phyloP scores from a whole-genome alignment of 2,329 filamentous ascomycete genomes.

The Colletotrichum endophyticum region DNA sequence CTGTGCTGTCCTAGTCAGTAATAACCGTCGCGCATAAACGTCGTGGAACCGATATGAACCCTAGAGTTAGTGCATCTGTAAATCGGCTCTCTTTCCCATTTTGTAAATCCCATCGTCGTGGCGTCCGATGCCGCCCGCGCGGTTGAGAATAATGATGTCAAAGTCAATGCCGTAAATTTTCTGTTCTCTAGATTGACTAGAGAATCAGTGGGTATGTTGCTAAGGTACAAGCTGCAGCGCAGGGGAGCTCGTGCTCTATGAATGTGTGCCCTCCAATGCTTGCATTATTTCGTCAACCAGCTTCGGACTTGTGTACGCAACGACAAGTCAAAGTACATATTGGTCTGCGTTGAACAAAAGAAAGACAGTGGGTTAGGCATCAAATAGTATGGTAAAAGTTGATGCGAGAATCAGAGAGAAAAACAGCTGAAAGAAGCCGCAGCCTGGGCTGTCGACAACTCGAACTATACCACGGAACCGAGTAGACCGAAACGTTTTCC shows the following conservation, averaged over 20 bases:
- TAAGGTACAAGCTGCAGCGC: constrained; percentile 10
- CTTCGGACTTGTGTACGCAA: neutral
- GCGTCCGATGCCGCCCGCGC: neutral
- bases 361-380: neutral
- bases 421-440: neutral
- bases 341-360: constrained; percentile 4
- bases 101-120: neutral
- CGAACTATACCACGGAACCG: neutral
- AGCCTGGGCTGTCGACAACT: neutral
- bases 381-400: constrained; percentile 12
- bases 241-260: neutral
- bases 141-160: neutral
- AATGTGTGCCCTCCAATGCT: neutral
- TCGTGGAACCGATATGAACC: neutral
- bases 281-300: constrained; percentile 4
- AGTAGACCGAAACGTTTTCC: neutral
- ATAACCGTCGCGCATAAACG: neutral
- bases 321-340: neutral
- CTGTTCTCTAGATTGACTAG: neutral
- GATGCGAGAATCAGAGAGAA: constrained; percentile 7
- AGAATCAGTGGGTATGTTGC: constrained; percentile 9
- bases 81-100: neutral
- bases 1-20: neutral
- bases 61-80: neutral
- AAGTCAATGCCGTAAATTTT: neutral